Conservation (phyloP, 495 filamentous ascomycete genomes). For the Trichoderma gamsii region DNA sequence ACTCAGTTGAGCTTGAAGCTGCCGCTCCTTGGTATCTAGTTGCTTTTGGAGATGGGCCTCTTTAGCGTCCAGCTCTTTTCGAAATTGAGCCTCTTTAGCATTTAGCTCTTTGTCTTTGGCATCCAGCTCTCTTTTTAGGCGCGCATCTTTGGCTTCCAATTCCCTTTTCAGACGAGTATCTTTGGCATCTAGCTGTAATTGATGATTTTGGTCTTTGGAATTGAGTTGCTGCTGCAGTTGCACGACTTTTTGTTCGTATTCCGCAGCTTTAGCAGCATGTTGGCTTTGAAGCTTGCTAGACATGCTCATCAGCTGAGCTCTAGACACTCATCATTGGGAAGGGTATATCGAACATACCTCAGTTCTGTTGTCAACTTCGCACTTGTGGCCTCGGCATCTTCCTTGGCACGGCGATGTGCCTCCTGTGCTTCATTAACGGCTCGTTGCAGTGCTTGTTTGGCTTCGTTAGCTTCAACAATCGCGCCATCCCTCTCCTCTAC, state of each 20-base stretch:
- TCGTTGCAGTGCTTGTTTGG: slow-evolving; percentile 58
- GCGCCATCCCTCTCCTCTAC: slow-evolving; percentile 64
- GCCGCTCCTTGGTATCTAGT: slow-evolving; percentile 16
- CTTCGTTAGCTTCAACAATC: slow-evolving; percentile 61
- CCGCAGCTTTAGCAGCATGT: slow-evolving; percentile 23
- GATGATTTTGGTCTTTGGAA: slow-evolving; percentile 27
- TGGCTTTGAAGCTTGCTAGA: slow-evolving; percentile 25
- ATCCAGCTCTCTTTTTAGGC: slow-evolving; percentile 20
- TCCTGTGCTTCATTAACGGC: slow-evolving; percentile 72
- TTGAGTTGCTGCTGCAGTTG: slow-evolving; percentile 23
- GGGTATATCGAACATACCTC: background rate
- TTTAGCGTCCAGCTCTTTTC: background rate
- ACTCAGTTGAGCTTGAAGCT: slow-evolving; percentile 1
- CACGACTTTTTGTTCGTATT: slow-evolving; percentile 23
- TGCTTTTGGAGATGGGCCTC: slow-evolving; percentile 44
- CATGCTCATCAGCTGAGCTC: slow-evolving; percentile 18
- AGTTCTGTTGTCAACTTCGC: slow-evolving; percentile 49
- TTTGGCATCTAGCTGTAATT: slow-evolving; percentile 28
- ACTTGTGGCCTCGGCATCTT: slow-evolving; percentile 41
- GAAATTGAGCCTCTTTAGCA: slow-evolving; percentile 29
- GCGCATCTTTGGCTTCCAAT: background rate
- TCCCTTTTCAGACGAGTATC: background rate
- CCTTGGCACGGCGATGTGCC: slow-evolving; percentile 66
- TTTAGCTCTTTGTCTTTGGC: slow-evolving; percentile 32
- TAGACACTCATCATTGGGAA: background rate